Conservation (phyloP, 2,329 filamentous ascomycete species). For the Basipetospora chlamydospora region DNA sequence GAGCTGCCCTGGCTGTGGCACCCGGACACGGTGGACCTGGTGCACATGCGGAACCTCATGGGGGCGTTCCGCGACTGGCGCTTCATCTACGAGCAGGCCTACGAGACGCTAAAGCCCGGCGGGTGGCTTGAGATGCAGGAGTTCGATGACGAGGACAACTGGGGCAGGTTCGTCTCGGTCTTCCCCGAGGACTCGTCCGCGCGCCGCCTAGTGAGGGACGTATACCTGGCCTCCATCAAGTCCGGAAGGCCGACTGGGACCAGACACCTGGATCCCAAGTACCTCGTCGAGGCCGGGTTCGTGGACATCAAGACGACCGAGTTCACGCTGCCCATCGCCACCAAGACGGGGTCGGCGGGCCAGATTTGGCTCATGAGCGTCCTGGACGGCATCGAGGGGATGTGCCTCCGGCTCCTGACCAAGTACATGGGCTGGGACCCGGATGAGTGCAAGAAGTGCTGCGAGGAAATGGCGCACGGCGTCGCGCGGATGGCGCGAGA, state of each 20-base stretch:
- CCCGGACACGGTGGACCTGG: conserved; percentile 36
- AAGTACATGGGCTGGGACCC: conserved; percentile 37
- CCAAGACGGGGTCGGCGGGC: conserved; percentile 29
- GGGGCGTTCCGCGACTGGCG: conserved; percentile 42
- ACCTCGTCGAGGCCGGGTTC: conserved; percentile 34
- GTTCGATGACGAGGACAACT: conserved; percentile 30
- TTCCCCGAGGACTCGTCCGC: conserved; percentile 32
- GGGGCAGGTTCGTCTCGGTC: conserved; percentile 11
- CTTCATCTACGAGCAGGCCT: conserved; percentile 37
- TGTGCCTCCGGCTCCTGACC: conserved; percentile 34
- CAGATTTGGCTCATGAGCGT: conserved; percentile 39
- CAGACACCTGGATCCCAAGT: conserved; percentile 27
- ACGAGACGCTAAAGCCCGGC: conserved; percentile 37
- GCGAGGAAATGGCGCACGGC: conserved; percentile 31
- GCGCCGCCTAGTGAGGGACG: conserved; percentile 24
- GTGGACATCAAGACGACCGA: conserved; percentile 33
- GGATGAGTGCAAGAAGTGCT: conserved; percentile 29
- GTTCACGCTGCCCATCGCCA: conserved; percentile 31
- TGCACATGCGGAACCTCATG: conserved; percentile 41
- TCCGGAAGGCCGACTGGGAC: conserved; percentile 30
- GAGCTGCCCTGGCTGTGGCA: conserved; percentile 42
- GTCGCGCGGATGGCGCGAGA: conserved; percentile 33
- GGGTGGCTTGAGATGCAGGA: conserved; percentile 43
- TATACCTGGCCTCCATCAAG: conserved; percentile 26
- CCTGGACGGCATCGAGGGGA: conserved; percentile 34